Conservation (phyloP, 2,329 filamentous ascomycete species). For the Fusarium torreyae region DNA sequence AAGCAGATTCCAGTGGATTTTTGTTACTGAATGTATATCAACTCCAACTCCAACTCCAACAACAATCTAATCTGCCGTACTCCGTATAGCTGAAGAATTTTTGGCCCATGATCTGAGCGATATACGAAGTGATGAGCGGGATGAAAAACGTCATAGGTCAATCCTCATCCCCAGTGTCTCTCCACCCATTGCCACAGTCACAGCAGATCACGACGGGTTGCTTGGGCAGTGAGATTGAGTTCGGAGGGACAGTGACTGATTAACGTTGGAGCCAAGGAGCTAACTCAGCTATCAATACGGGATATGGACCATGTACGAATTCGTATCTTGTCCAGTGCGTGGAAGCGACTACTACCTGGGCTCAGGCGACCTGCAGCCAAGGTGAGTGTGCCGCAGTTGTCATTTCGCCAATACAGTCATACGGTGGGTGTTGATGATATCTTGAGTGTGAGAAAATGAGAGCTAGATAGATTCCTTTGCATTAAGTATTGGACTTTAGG, state of each 20-base stretch:
- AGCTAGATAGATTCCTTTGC: no score
- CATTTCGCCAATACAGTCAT: slow-evolving; percentile 28
- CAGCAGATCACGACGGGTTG: slow-evolving; percentile 36
- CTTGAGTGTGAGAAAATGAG: neutral
- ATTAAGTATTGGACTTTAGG: neutral
- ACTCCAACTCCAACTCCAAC: neutral
- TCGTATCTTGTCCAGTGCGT: slow-evolving; percentile 26
- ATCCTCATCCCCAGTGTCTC: slow-evolving; percentile 16
- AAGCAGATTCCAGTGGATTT: neutral
- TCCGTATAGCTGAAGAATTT: no score
- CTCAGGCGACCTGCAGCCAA: slow-evolving; percentile 25
- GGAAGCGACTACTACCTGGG: neutral
- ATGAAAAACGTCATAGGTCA: slow-evolving; percentile 32
- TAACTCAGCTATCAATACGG: slow-evolving; percentile 25
- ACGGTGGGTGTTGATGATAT: neutral
- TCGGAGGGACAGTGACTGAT: slow-evolving; percentile 10
- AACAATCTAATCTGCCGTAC: no score
- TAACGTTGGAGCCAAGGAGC: slow-evolving; percentile 17
- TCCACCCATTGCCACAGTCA: slow-evolving; percentile 25
- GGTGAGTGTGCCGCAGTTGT: slow-evolving; percentile 15
- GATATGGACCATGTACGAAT: slow-evolving; percentile 27
- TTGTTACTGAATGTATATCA: no score
- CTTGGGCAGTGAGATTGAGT: slow-evolving; percentile 5
- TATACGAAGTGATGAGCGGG: slow-evolving; percentile 6
- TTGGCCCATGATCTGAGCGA: slow-evolving; percentile 12